phyloP scores from a whole-genome alignment of 768 basidiomycete genomes.

The Pluteus cervinus region DNA sequence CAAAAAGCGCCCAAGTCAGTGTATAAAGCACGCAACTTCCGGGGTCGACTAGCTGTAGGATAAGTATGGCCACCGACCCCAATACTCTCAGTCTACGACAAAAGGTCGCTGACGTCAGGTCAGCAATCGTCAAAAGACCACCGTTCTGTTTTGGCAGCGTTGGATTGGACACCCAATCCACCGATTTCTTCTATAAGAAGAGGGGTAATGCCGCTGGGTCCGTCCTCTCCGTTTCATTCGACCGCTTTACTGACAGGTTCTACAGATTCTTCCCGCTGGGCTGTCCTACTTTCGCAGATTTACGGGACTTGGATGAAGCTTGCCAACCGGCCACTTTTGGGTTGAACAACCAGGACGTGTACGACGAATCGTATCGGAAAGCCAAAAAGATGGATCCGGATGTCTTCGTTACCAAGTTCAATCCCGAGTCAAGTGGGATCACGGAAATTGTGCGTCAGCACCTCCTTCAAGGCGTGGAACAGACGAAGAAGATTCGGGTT shows the following conservation, averaged over 20 bases:
- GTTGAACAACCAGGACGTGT: constrained; percentile 14
- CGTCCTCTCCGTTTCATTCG: neutral
- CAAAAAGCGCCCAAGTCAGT: too few relatives aligned
- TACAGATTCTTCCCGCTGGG: neutral
- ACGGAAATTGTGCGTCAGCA: constrained; percentile 9
- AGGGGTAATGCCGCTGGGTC: neutral
- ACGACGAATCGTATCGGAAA: constrained; percentile 20
- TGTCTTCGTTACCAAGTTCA: constrained; percentile 14
- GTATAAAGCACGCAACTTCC: too few relatives aligned
- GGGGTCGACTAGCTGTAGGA: too few relatives aligned
- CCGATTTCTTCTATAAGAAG: neutral
- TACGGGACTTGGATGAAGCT: constrained; percentile 4
- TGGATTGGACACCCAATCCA: neutral
- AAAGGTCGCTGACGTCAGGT: too few relatives aligned
- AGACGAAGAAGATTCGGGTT: constrained; percentile 11
- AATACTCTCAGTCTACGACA: too few relatives aligned
- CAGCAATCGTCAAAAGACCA: too few relatives aligned
- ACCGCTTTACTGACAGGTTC: too few relatives aligned
- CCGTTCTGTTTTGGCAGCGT: constrained; percentile 4
- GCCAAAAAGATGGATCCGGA: constrained; percentile 18
- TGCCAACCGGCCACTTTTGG: constrained; percentile 21
- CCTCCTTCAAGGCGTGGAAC: constrained; percentile 13
- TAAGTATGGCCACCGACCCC: too few relatives aligned
- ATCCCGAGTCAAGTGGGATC: constrained; percentile 8
- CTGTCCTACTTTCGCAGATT: neutral